phyloP scores from a whole-genome alignment of 2,329 filamentous ascomycete genomes.

The Arthrobotrys conoides region DNA sequence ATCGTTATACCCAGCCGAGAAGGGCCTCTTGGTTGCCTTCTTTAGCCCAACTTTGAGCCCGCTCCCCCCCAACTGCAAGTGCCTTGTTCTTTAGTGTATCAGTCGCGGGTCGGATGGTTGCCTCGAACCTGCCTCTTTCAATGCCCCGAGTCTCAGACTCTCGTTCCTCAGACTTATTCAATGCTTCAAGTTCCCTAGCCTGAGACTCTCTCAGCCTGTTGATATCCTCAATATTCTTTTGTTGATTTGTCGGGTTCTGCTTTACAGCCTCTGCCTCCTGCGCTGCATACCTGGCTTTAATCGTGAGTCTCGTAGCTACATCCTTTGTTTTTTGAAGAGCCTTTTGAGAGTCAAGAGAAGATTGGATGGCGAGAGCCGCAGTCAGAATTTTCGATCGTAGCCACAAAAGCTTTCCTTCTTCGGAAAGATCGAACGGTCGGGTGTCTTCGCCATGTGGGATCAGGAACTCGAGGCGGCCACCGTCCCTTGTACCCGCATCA shows the following conservation, averaged over 20 bases:
- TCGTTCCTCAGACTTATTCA: constrained; percentile 43
- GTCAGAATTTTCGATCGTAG: constrained; percentile 50
- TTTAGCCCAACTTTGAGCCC: constrained; percentile 44
- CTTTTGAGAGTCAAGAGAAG: constrained; percentile 58
- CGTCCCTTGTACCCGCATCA: constrained; percentile 39
- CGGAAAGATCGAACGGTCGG: constrained; percentile 50
- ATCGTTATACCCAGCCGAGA: constrained; percentile 43
- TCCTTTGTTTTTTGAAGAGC: constrained; percentile 59
- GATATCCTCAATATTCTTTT: constrained; percentile 60
- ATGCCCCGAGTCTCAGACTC: constrained; percentile 56
- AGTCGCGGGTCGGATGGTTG: constrained; percentile 41
- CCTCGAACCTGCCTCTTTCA: constrained; percentile 53
- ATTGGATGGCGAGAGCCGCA: constrained; percentile 54
- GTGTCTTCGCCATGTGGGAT: constrained; percentile 51
- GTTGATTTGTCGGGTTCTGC: constrained; percentile 53
- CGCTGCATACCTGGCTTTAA: constrained; percentile 54
- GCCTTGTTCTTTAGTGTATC: constrained; percentile 44
- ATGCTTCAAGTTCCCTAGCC: constrained; percentile 43
- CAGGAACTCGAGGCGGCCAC: constrained; percentile 50
- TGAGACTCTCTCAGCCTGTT: constrained; percentile 54
- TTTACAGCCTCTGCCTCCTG: constrained; percentile 55
- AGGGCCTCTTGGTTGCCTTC: constrained; percentile 41
- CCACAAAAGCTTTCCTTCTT: constrained; percentile 54
- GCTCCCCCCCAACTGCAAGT: constrained; percentile 40
- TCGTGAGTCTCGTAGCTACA: constrained; percentile 43